A percentile compares a stretch with the other conserved stretches of the same genome.
These are phyloP conservation scores for Saccharomycopsis vini DNA, from an alignment of 805 yeast species.

Conservation along the genomic window DNA sequence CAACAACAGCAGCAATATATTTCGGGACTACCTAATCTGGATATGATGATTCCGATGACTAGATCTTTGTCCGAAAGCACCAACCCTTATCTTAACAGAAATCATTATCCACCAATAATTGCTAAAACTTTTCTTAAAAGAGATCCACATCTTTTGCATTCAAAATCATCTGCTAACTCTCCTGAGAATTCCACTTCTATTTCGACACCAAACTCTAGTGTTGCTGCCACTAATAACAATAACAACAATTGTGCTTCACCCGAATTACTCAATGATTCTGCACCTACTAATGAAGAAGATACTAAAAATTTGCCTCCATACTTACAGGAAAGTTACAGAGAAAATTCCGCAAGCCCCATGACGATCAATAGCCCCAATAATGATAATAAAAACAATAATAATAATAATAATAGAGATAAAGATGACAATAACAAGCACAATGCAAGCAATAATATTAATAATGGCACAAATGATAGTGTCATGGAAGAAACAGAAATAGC, in stretches of 20 bases:
- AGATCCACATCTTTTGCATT: conserved; percentile 32
- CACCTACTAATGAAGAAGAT: conserved; percentile 30
- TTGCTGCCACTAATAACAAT: not conserved
- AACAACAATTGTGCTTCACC: conserved; percentile 14
- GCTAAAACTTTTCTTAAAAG: conserved; percentile 38
- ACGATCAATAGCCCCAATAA: conserved; percentile 14
- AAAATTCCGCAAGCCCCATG: conserved; percentile 18
- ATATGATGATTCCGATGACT: conserved; percentile 4
- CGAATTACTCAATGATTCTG: conserved; percentile 34
- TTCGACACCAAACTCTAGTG: too few species aligned
- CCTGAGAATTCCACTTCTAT: not conserved
- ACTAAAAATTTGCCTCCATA: conserved; percentile 33
- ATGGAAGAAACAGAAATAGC: not conserved
- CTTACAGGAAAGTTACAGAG: conserved; percentile 34
- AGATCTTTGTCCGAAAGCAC: conserved; percentile 5
- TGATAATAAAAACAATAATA: conserved; percentile 7
- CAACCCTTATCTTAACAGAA: too few species aligned
- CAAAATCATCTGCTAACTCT: not conserved
- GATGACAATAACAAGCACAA: too few species aligned
- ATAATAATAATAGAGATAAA: conserved; percentile 2
- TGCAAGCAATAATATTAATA: too few species aligned
- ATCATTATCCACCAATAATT: conserved; percentile 6
- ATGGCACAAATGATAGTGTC: not conserved
- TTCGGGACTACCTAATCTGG: too few species aligned
- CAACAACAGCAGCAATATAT: too few species aligned